Percentiles rank a stretch among this genome's conserved stretches.
Conservation (phyloP, 441 rosid genomes). For the Populus hybrid region DNA sequence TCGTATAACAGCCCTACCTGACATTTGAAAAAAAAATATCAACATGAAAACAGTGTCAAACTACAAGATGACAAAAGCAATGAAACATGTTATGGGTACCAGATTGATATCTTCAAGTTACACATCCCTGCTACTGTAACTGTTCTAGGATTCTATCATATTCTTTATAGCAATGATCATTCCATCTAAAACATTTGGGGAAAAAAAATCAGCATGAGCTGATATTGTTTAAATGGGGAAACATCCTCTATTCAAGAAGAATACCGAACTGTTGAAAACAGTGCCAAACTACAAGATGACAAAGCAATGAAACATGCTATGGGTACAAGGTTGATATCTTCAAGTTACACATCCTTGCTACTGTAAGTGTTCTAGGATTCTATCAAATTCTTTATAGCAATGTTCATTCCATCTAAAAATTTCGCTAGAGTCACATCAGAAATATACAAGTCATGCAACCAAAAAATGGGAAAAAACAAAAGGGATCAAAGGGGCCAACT, state of each 20-base stretch:
- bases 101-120: not conserved
- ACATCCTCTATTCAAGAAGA: not conserved
- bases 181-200: not conserved
- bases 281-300: not conserved
- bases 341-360: not conserved
- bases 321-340: not conserved
- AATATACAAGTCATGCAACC: not conserved
- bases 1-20: slow-evolving; percentile 96
- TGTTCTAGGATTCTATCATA: not conserved
- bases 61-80: not conserved
- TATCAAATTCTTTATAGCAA: not conserved
- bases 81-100: not conserved
- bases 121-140: not conserved
- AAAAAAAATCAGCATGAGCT: not conserved
- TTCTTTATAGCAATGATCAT: not conserved
- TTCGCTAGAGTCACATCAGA: not conserved
- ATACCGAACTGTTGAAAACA: slow-evolving; percentile 5
- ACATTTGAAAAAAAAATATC: slow-evolving; percentile 19
- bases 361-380: not conserved
- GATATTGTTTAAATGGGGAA: not conserved
- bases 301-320: not conserved
- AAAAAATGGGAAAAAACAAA: not conserved
- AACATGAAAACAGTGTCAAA: slow-evolving; percentile 9
- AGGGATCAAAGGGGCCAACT: slow-evolving; percentile 7
- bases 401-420: not conserved